phyloP scores from a whole-genome alignment of 2,329 filamentous ascomycete genomes.

The Fusarium tjaetaba region DNA sequence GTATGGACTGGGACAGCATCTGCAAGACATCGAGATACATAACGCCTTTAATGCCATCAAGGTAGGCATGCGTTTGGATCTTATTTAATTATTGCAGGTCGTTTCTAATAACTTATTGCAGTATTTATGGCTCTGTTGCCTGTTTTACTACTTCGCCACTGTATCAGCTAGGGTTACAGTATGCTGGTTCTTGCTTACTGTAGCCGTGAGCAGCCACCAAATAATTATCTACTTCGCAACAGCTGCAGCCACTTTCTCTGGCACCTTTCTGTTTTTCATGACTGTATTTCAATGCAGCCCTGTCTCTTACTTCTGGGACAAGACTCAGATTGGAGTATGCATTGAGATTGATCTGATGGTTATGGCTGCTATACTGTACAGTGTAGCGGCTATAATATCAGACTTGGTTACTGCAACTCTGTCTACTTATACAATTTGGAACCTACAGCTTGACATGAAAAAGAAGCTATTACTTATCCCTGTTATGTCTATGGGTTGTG shows the following conservation, averaged over 20 bases:
- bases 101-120: neutral
- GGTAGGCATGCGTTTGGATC: accelerated
- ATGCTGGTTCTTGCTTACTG: neutral
- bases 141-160: neutral
- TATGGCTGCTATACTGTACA: neutral
- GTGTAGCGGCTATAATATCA: neutral
- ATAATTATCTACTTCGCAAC: neutral
- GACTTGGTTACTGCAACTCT: neutral
- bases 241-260: neutral
- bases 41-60: accelerated
- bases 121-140: neutral
- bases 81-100: accelerated
- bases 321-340: neutral
- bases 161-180: neutral
- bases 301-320: neutral
- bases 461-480: neutral
- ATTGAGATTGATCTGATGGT: neutral
- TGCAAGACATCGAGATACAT: neutral
- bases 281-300: neutral
- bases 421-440: neutral
- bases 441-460: neutral
- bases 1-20: neutral
- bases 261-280: neutral
- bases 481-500: neutral
- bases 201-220: neutral